These are phyloP conservation scores for Calonectria leucothoes DNA, from an alignment of 2,329 filamentous ascomycete species.

Conservation along the genomic window DNA sequence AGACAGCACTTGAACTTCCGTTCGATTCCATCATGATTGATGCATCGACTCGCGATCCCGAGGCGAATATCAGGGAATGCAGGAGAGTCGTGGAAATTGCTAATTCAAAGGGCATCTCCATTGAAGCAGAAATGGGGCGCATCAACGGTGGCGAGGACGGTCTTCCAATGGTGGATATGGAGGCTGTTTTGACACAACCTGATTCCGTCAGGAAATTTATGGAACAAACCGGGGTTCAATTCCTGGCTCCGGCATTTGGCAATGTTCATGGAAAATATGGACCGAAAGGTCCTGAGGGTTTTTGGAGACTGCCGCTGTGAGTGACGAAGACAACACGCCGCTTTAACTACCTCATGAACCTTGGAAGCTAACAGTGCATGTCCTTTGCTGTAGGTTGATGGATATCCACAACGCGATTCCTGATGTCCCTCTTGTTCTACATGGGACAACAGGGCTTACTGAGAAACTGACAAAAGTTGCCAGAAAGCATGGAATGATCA, in stretches of 20 bases:
- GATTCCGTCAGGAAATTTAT: constrained; percentile 16
- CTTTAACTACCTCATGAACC: neutral
- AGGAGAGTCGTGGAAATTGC: constrained; percentile 68
- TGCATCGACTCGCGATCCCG: constrained; percentile 73
- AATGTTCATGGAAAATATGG: constrained; percentile 24
- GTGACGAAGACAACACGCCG: neutral
- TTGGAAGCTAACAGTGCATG: neutral
- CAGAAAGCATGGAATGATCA: constrained; percentile 12
- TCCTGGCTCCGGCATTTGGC: constrained; percentile 22
- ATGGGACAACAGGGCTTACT: constrained; percentile 20
- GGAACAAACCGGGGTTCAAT: constrained; percentile 15
- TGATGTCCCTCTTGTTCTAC: constrained; percentile 9
- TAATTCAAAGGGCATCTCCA: constrained; percentile 68
- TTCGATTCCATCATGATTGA: constrained; percentile 77
- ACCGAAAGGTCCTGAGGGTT: neutral
- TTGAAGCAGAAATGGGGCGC: constrained; percentile 71
- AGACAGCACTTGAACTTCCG: constrained; percentile 48
- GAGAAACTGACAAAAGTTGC: constrained; percentile 1
- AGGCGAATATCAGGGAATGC: constrained; percentile 69
- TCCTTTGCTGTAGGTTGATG: constrained; percentile 4
- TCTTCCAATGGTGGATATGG: constrained; percentile 19
- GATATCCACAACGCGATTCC: constrained; percentile 12
- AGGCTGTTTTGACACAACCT: constrained; percentile 18
- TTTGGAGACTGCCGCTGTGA: neutral
- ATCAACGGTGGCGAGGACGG: constrained; percentile 25